These are phyloP conservation scores for Eryngium alpinum DNA, from an alignment of 140 eudicot species.

Conservation along the genomic window DNA sequence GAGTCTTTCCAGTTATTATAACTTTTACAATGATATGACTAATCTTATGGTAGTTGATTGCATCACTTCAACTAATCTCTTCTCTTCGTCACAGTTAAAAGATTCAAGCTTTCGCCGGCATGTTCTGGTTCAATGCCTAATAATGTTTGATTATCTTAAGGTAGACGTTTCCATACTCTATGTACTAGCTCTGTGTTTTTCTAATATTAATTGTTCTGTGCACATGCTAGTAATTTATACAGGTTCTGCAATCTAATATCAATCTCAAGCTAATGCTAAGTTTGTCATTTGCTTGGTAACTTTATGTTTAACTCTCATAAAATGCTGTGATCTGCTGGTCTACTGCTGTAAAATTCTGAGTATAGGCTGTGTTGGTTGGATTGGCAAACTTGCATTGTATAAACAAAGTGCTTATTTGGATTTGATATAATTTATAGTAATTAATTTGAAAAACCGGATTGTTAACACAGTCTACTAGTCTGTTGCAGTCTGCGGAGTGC, in stretches of 20 bases:
- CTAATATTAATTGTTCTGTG: not conserved
- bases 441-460: not conserved
- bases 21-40: not conserved
- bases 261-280: not conserved
- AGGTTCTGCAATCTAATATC: not conserved
- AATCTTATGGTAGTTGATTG: not conserved
- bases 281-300: not conserved
- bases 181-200: not conserved
- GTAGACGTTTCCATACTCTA: constrained; percentile 23
- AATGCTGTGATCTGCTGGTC: not conserved
- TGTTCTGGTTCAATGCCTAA: constrained; percentile 86
- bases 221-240: not conserved
- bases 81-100: constrained; percentile 47
- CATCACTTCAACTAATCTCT: not conserved
- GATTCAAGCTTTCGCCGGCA: constrained; percentile 99
- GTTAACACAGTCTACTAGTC: not conserved
- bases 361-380: not conserved
- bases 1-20: not conserved
- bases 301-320: not conserved
- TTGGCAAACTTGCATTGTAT: not conserved
- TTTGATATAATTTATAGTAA: not conserved
- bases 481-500: no score
- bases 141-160: constrained; percentile 89
- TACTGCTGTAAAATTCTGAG: not conserved
- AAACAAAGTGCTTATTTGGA: not conserved